Evolutionary conservation across 768 basidiomycete species (phyloP), one percentile per base, ranked within the genome.

Genomic region (Lactifluus hygrophoroides): DNA sequence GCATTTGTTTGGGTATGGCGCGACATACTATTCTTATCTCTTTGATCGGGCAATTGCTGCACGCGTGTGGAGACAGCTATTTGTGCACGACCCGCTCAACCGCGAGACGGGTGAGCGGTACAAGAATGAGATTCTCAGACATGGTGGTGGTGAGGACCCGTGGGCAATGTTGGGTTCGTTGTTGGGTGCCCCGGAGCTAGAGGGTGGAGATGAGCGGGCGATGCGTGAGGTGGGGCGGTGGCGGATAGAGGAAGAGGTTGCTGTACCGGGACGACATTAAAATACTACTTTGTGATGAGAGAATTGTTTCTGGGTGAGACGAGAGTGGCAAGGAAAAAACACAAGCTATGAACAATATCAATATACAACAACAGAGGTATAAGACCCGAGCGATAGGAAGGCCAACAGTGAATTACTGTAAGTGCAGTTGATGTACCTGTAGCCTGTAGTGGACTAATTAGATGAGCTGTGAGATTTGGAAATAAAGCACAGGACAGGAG

Each of bases 41-140:
- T 94, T 99, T 64, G 96, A 98, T 64, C 84, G 94, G 5, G 93
- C 93, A 4, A 96, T 99, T 58, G 95, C 96, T 0, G 89, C 89
- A 6, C 80, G 88, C n/a, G 86, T 97, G 0, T 99, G 91, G 88
- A 70, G 75, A 10, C 79, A 82, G 10, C 74, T 95, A 0, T 98
- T 98, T 66, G 73, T 76, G 9, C 60, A 64, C 0, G 77, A 88
- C 44, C 89, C 91, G 0, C 70, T 97, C 16, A 76, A 77, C 53
- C 75, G 95, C 17, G 80, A 80, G 35, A 76, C 80, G 2, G 96
- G 96, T 0, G 93, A 97, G 68, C 82, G 76, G 70, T 90, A 86
- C 65, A 95, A 90, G 64, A 67, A 70, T 3, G 85, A 90, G 54
- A 75, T 98, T 6, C 66, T 99, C 28, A 76, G 75, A 40, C 86